These are phyloP conservation scores for Mortierella claussenii DNA, from an alignment of 192 early-diverging fungal genomes.

Conservation along the genomic window DNA sequence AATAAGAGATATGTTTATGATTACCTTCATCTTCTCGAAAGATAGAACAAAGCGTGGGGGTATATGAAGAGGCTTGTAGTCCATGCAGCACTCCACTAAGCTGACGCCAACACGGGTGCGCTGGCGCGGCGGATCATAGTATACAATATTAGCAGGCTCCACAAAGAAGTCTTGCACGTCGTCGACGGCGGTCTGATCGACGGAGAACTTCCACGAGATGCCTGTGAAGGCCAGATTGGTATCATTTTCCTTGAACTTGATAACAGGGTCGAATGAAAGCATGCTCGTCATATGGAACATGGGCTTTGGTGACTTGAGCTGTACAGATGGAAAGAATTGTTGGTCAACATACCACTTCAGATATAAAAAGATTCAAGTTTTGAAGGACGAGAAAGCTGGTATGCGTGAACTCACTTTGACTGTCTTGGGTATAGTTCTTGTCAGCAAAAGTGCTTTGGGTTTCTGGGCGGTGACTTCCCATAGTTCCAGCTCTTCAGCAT, in stretches of 20 bases:
- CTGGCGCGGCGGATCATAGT: conserved; percentile 47
- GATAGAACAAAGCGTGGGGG: conserved; percentile 60
- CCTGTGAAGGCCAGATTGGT: conserved; percentile 64
- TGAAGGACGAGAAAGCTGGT: too few species aligned
- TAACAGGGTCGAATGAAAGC: conserved; percentile 57
- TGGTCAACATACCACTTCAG: not conserved
- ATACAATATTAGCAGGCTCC: conserved; percentile 60
- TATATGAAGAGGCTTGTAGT: conserved; percentile 67
- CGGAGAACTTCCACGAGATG: conserved; percentile 58
- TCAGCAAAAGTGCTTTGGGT: conserved; percentile 45
- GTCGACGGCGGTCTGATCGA: conserved; percentile 55
- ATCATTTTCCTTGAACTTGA: conserved; percentile 68
- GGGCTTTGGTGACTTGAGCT: conserved; percentile 61
- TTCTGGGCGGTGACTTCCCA: conserved; percentile 51
- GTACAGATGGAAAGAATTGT: not conserved
- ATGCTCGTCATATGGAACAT: conserved; percentile 70
- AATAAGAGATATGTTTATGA: too few species aligned
- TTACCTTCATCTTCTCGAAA: conserved; percentile 71
- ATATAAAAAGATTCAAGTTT: not conserved
- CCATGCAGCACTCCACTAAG: conserved; percentile 67
- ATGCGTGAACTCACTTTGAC: conserved; percentile 60
- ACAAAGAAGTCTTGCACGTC: conserved; percentile 68
- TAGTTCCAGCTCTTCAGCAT: conserved; percentile 62
- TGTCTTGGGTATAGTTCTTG: conserved; percentile 56
- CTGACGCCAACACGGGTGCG: conserved; percentile 69